Evolutionary conservation across 805 yeast species (phyloP), one percentile per base, ranked within the genome.

Genomic region (Candida cerambycidarum): DNA sequence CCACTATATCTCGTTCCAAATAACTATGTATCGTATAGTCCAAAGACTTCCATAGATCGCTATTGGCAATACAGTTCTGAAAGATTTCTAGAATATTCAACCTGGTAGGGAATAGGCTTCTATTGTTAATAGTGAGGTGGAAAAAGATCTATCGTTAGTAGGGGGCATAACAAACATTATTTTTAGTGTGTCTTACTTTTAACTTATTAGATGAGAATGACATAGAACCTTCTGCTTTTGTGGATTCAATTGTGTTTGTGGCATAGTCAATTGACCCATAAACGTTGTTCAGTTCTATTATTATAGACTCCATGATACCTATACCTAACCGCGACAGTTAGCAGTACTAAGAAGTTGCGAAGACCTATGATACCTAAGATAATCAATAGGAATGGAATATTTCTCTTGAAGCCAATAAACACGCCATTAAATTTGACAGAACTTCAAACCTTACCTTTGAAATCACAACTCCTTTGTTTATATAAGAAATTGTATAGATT

Each of bases 401-500:
- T 44, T 34, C 38, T 47, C 10, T 15, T 11, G 1, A 41, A 41
- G 15, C 29, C 29, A 7, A 17, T 41, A 2, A 41, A 34, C 12
- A 11, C 17, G 3, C 28, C 43, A 2, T 6, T 32, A 23, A 12
- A 21, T 9, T 2, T n/a, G 7, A n/a, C 3, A 3, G 14, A 39
- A 10, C 17, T 39, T 9, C 11, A 24, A 9, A 23, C 21, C 5
- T 5, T 39, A 13, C 8, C 17, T 15, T 31, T 29, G 7, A 44
- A 34, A 32, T 32, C 42, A 13, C 48, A 51, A 41, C 44, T 52
- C n/a, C 42, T 56, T 5, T 30, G 50, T 6, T 43, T 56, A 2
- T 70, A 70, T 46, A 67, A 61, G 45, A 58, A 52, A 35, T 60
- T 69, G 32, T 68, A 50, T 47, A 53, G 56, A 24, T 52, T 69